Conservation (phyloP, 257 asterid species). For the Solanum lycopersicoides region DNA sequence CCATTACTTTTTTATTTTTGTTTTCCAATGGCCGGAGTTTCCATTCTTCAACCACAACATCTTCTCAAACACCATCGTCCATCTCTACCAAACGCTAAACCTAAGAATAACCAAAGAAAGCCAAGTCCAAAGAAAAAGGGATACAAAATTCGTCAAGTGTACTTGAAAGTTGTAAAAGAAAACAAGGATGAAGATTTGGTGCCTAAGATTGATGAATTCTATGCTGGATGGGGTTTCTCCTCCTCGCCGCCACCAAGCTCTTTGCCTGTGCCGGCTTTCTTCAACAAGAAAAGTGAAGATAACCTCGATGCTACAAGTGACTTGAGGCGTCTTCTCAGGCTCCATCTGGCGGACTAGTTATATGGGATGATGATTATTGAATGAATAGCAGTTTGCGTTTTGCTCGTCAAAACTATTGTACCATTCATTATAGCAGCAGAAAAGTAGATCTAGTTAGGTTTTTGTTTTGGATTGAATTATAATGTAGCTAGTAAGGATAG, state of each 20-base stretch:
- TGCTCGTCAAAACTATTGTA: not conserved
- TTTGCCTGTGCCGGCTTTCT: conserved; percentile 17
- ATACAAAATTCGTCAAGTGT: too few species aligned
- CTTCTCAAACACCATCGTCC: not conserved
- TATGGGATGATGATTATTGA: not conserved
- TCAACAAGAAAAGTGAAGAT: conserved; percentile 5
- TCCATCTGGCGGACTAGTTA: conserved; percentile 1
- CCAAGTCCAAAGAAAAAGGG: not conserved
- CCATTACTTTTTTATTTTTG: not conserved
- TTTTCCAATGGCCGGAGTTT: conserved; percentile 16
- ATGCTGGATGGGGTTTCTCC: conserved; percentile 14
- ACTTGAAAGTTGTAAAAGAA: too few species aligned
- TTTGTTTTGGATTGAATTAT: not conserved
- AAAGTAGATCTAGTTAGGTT: not conserved
- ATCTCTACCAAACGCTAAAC: not conserved
- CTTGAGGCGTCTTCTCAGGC: conserved; percentile 19
- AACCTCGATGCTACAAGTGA: conserved; percentile 2
- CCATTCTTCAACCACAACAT: conserved; percentile 18
- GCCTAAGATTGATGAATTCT: not conserved
- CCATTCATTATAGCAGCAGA: too few species aligned
- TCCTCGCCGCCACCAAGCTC: conserved; percentile 22
- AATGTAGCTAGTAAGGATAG: not conserved
- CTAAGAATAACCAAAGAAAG: not conserved
- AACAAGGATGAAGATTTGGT: too few species aligned
- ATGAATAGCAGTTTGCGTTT: not conserved